Base-by-base conservation (phyloP, 225 moss, liverwort and hornwort species). In the Pleurozium schreberi region DNA sequence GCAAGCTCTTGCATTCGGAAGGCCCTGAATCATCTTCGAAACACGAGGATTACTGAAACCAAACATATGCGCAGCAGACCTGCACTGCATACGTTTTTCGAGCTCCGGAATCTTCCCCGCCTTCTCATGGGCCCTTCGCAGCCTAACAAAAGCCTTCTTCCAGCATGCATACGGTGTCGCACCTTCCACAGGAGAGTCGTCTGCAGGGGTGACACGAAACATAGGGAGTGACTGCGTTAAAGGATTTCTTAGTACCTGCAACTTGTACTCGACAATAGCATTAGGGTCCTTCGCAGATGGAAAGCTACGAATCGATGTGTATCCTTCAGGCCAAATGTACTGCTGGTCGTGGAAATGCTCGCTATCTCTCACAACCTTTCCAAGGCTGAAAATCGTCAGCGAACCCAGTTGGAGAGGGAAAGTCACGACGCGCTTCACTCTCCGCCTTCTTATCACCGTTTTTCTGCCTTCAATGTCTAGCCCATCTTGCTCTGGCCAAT, bases 281-380 rank as follows among this genome's bases (percentile, higher is more conserved):
- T 93, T 92, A 76, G 96, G 94, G 85, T 97, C 98, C 92, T 95
- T 97, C 86, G 95, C 96, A 28, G 98, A 98, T 49, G 95, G 91
- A 89, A 96, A 97, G 91, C 93, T 96, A 53, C 97, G 96, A 60
- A 95, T 76, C 71, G 98, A 95, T 50, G 88, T 93, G 85, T 97
- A 98, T 83, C 96, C 98, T 85, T 98, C 98, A 33, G 97, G 96
- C 98, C 98, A 98, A 77, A 98, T 98, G 90, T 97, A 95, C 88
- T 96, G 96, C 90, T 98, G 97, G 70, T 95, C 96, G 55, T 98
- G 98, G 91, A 98, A 98, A 80, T 97, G 98, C 85, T 98, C 97
- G 80, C 96, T 96, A 87, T 98, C 98, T 86, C 92, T 94, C 50
- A 98, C 97, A 89, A 98, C 96, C 73, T 93, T 92, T 62, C 98